These are phyloP conservation scores for Gossypium anomalum DNA, from an alignment of 345 rosid species.

Conservation along the genomic window DNA sequence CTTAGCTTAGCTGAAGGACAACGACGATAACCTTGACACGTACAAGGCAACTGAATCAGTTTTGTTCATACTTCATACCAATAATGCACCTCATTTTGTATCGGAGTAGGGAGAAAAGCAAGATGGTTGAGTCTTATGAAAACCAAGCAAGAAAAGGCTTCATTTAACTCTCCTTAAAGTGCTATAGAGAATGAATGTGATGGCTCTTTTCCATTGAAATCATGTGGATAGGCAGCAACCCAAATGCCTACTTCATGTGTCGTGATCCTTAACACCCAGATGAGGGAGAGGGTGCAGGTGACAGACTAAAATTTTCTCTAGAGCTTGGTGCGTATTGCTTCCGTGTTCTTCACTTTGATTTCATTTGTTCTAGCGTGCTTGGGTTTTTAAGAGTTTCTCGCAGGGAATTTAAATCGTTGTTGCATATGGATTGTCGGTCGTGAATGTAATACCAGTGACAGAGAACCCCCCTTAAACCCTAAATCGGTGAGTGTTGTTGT, in stretches of 20 bases:
- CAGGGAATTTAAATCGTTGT: not conserved
- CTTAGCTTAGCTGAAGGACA: slow-evolving; percentile 22
- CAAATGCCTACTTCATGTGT: not conserved
- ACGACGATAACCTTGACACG: not conserved
- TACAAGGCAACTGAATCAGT: not conserved
- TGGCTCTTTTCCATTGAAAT: slow-evolving; percentile 7
- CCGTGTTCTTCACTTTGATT: not conserved
- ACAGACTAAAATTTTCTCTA: not conserved
- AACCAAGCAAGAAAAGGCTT: too few relatives aligned
- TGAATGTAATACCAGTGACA: not conserved
- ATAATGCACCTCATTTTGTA: not conserved
- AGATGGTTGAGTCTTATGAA: not conserved
- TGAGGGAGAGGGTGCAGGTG: not conserved
- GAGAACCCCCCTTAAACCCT: too few relatives aligned
- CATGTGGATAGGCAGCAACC: slow-evolving; percentile 7
- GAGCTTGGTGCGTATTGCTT: slow-evolving; percentile 7
- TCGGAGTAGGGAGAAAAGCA: not conserved
- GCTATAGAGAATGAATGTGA: too few relatives aligned
- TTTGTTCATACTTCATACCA: slow-evolving; percentile 11
- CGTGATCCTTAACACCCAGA: not conserved
- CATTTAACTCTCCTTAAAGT: too few relatives aligned
- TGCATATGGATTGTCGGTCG: not conserved
- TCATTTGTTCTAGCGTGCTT: slow-evolving; percentile 1
- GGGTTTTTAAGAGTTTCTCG: not conserved
- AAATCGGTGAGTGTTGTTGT: too few relatives aligned